These are phyloP conservation scores for Stropharia rugosoannulata DNA, from an alignment of 768 basidiomycete genomes.

Conservation along the genomic window DNA sequence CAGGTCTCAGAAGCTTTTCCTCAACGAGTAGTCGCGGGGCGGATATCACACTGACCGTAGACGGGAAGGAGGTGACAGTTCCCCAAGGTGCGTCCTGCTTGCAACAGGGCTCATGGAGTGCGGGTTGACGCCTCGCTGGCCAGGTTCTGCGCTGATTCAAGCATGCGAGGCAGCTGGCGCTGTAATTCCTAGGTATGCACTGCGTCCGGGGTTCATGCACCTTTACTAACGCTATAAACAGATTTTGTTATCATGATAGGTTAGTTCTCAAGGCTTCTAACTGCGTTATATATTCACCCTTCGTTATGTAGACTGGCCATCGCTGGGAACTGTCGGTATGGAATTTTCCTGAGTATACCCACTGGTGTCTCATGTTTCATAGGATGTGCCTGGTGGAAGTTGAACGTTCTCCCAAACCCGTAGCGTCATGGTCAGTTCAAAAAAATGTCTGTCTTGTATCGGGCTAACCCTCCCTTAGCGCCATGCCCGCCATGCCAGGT, in stretches of 20 bases:
- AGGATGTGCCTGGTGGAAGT: slow-evolving; percentile 99
- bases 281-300: slow-evolving; percentile 3
- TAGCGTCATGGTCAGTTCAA: slow-evolving; percentile 77
- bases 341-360: slow-evolving; percentile 5
- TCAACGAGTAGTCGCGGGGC: slow-evolving; percentile 66
- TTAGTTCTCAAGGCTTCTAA: slow-evolving; percentile 24
- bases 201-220: slow-evolving; percentile 4
- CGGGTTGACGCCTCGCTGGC: slow-evolving; percentile 10
- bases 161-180: slow-evolving; percentile 91
- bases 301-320: slow-evolving; percentile 71
- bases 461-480: slow-evolving; percentile 42
- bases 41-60: slow-evolving; percentile 90
- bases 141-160: slow-evolving; percentile 94
- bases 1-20: slow-evolving; percentile 62
- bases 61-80: slow-evolving; percentile 96
- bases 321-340: slow-evolving; percentile 95
- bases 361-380: slow-evolving; percentile 3
- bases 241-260: slow-evolving; percentile 89
- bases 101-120: background rate
- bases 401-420: slow-evolving; percentile 90
- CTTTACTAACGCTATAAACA: slow-evolving; percentile 28
- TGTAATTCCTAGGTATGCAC: slow-evolving; percentile 70
- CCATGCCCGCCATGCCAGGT: slow-evolving; percentile 97
- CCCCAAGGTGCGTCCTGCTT: slow-evolving; percentile 73
- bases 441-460: background rate